These are phyloP conservation scores for Calonectria hawksworthii DNA, from an alignment of 2,329 filamentous ascomycete species.

Conservation along the genomic window DNA sequence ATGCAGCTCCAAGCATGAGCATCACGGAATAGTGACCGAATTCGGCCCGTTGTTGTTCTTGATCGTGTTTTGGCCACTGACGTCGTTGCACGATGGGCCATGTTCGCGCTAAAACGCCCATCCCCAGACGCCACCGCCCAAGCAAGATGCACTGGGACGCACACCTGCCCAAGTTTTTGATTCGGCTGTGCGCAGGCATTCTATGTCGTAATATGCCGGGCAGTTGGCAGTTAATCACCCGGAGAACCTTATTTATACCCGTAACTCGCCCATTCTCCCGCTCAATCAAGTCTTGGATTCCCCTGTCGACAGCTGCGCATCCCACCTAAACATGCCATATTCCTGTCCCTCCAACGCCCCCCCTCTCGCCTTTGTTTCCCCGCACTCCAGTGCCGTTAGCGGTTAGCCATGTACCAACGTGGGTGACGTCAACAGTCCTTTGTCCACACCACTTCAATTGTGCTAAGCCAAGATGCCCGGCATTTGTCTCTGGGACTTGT, in stretches of 20 bases:
- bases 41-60: constrained; percentile 23
- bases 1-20: background rate
- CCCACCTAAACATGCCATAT: background rate
- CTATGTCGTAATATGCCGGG: background rate
- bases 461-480: background rate
- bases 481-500: background rate
- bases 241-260: constrained; percentile 1
- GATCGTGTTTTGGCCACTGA: background rate
- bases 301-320: background rate
- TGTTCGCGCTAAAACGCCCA: constrained; percentile 13
- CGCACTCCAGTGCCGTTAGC: constrained; percentile 36
- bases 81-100: background rate
- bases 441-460: constrained; percentile 9
- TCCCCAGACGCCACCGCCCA: constrained; percentile 37
- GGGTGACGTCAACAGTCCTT: constrained; percentile 40
- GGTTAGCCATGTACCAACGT: constrained; percentile 31
- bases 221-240: background rate
- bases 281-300: background rate
- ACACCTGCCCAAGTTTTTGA: background rate
- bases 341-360: constrained; percentile 7
- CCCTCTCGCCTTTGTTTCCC: constrained; percentile 26
- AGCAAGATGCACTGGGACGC: background rate
- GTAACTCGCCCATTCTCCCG: background rate
- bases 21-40: constrained; percentile 5
- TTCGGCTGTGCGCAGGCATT: background rate